Evolutionary conservation across 2,329 filamentous ascomycete species (phyloP).

Genomic region (Sporothrix mexicana): DNA sequence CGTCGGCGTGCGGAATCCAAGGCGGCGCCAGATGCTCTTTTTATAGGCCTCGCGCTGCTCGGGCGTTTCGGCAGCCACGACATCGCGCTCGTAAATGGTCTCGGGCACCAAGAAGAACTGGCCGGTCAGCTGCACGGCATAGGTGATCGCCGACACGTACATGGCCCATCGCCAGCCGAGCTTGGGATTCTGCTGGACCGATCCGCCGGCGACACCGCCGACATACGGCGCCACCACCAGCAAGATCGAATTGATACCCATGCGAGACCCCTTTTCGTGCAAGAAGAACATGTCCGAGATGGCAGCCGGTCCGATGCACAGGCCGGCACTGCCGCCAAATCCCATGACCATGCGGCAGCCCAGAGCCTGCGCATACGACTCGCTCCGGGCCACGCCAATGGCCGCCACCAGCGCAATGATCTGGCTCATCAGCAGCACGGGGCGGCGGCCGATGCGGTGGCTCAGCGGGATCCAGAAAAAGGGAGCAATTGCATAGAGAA

Average conservation of each 20-base stretch:
- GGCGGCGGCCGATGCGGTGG: slow-evolving; percentile 37
- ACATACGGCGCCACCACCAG: slow-evolving; percentile 36
- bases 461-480: slow-evolving; percentile 38
- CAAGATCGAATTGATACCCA: slow-evolving; percentile 36
- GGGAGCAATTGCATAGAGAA: slow-evolving; percentile 35
- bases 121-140: slow-evolving; percentile 26
- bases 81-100: slow-evolving; percentile 35
- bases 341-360: slow-evolving; percentile 37
- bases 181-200: slow-evolving; percentile 32
- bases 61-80: slow-evolving; percentile 10
- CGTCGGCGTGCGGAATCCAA: slow-evolving; percentile 37
- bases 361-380: slow-evolving; percentile 33
- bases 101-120: slow-evolving; percentile 36
- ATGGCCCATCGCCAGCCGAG: slow-evolving; percentile 38
- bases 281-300: slow-evolving; percentile 38
- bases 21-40: slow-evolving; percentile 26
- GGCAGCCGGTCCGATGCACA: slow-evolving; percentile 35
- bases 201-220: slow-evolving; percentile 36
- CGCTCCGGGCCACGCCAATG: slow-evolving; percentile 34
- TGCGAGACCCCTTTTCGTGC: slow-evolving; percentile 36
- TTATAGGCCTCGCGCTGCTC: slow-evolving; percentile 11
- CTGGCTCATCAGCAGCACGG: slow-evolving; percentile 35
- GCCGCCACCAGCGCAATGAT: slow-evolving; percentile 35
- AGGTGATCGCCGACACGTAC: slow-evolving; percentile 35
- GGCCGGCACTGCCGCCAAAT: slow-evolving; percentile 34